Conservation (phyloP, 495 filamentous ascomycete genomes). For the Penicillium crystallinum region DNA sequence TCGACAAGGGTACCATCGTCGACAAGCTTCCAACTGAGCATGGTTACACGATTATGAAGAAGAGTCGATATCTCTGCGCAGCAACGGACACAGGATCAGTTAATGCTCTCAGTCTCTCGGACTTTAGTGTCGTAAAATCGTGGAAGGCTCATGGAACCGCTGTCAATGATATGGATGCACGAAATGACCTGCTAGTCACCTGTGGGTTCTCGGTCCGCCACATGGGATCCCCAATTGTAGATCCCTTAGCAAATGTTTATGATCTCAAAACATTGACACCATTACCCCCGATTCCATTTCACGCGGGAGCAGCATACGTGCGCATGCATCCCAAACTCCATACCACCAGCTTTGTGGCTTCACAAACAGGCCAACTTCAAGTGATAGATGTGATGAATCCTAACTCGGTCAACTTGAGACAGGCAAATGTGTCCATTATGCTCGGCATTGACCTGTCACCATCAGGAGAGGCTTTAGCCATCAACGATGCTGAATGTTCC, state of each 20-base stretch:
- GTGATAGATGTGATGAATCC: constrained; percentile 94
- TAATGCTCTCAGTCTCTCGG: constrained; percentile 75
- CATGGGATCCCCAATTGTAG: constrained; percentile 61
- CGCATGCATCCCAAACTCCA: constrained; percentile 92
- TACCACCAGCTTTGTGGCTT: constrained; percentile 86
- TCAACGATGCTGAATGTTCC: constrained; percentile 71
- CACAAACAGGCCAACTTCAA: constrained; percentile 85
- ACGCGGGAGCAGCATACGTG: constrained; percentile 84
- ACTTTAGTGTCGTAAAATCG: constrained; percentile 69
- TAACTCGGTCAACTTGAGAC: constrained; percentile 82
- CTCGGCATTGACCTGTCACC: constrained; percentile 77
- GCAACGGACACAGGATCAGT: constrained; percentile 80
- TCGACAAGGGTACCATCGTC: constrained; percentile 74
- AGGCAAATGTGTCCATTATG: constrained; percentile 73
- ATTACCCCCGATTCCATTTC: constrained; percentile 86
- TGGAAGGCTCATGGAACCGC: constrained; percentile 83
- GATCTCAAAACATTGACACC: constrained; percentile 82
- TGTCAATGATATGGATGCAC: constrained; percentile 93
- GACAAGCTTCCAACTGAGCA: constrained; percentile 68
- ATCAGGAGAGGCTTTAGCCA: constrained; percentile 80
- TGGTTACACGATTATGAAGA: constrained; percentile 86
- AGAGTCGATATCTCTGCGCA: constrained; percentile 82
- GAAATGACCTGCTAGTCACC: constrained; percentile 84
- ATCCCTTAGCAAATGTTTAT: constrained; percentile 89
- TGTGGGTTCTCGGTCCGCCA: constrained; percentile 85